A percentile compares a stretch with the other conserved stretches of the same genome.
phyloP scores from a whole-genome alignment of 2,329 filamentous ascomycete species.

The Aspergillus bombycis region DNA sequence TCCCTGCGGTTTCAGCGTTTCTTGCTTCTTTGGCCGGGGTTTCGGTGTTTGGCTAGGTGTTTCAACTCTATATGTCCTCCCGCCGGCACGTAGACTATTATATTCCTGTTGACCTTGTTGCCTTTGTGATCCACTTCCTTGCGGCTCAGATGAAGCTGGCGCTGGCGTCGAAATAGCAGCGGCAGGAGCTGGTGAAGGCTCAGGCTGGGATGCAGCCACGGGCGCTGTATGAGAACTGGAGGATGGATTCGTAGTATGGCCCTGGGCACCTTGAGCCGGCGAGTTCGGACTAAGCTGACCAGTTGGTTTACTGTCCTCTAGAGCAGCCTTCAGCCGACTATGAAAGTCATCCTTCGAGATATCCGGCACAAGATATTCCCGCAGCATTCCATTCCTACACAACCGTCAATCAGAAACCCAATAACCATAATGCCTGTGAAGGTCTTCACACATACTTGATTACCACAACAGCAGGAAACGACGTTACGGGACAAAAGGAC shows the following conservation, averaged over 20 bases:
- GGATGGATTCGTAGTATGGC: not conserved
- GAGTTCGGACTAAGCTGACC: not conserved
- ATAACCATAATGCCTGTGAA: not conserved
- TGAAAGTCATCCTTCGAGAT: conserved; percentile 69
- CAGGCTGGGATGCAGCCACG: conserved; percentile 11
- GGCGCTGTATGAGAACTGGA: conserved; percentile 8
- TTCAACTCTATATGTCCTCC: not conserved
- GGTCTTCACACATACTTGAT: conserved; percentile 62
- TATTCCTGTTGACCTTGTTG: not conserved
- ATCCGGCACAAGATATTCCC: conserved; percentile 73
- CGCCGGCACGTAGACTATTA: conserved; percentile 1
- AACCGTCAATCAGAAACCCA: conserved; percentile 17
- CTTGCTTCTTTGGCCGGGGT: conserved; percentile 60
- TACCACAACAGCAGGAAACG: conserved; percentile 76
- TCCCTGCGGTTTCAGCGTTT: not conserved
- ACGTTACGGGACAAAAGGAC: conserved; percentile 79
- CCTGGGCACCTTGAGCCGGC: conserved; percentile 4
- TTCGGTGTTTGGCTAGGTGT: conserved; percentile 51
- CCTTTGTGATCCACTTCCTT: not conserved
- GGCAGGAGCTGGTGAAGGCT: conserved; percentile 1
- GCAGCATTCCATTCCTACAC: conserved; percentile 71
- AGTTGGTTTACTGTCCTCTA: conserved; percentile 32
- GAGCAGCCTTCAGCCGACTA: conserved; percentile 53
- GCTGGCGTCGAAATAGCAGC: conserved; percentile 17
- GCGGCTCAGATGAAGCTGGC: conserved; percentile 14